These are phyloP conservation scores for Cubamyces lactineus DNA, from an alignment of 768 basidiomycete genomes.

Conservation along the genomic window DNA sequence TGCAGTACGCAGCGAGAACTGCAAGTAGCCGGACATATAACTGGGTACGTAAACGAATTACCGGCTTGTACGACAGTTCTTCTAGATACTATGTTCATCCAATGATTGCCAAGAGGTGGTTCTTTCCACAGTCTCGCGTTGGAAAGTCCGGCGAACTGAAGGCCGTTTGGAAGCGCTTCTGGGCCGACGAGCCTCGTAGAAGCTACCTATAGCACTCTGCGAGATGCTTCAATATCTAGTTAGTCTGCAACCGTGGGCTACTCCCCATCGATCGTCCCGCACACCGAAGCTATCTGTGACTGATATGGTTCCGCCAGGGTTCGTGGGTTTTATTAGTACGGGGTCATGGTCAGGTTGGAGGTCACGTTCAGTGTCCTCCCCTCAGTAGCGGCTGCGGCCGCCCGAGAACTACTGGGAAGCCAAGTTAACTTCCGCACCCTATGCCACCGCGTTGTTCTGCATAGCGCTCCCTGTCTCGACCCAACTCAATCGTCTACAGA, in stretches of 20 bases:
- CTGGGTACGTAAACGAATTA: neutral
- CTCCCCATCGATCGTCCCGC: constrained; percentile 13
- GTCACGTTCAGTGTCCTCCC: neutral
- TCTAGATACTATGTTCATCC: no score
- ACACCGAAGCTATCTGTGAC: constrained; percentile 10
- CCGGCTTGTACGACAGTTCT: neutral
- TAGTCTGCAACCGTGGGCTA: constrained; percentile 2
- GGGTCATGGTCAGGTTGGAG: neutral
- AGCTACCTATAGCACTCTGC: neutral
- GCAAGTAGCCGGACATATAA: neutral
- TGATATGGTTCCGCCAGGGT: constrained; percentile 13
- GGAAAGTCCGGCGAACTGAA: neutral
- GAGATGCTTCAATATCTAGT: neutral
- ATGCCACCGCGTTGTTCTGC: neutral
- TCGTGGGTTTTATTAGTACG: neutral
- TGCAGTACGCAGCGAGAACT: no score
- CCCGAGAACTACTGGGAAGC: neutral
- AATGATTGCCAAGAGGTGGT: no score
- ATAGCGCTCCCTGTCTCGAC: neutral
- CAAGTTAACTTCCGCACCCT: neutral
- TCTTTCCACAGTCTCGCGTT: no score
- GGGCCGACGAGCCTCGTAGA: neutral
- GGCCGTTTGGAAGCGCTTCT: neutral
- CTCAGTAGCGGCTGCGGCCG: no score
- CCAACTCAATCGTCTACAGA: neutral